Base-by-base conservation (phyloP, 768 basidiomycete genomes). In the Tylopilus cervinicoccineus region DNA sequence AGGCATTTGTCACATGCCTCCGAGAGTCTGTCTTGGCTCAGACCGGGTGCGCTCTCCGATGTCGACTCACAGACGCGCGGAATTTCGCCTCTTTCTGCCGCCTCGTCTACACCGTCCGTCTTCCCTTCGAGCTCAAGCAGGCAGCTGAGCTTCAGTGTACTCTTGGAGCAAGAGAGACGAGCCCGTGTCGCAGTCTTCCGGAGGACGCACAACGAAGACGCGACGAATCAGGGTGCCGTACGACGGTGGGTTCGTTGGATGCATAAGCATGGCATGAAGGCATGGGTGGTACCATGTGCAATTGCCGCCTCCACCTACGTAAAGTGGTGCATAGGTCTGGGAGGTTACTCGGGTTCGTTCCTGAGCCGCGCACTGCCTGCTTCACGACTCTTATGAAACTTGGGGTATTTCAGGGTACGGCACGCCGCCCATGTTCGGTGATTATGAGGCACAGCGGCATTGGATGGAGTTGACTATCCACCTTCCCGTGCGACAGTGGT, bases 381-480 rank as follows among this genome's bases (percentile, higher is more conserved):
- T 38, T 41, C 1, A 5, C 24, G 9, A 28, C 2, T 6, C 2
- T 17, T 7, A 36, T 19, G 12, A 44, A 34, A 42, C 28, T 1
- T 29, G 3, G 9, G 2, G 3, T 8, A 1, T 23, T n/a, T 6
- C 52, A 90, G 91, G 92, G 6, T 64, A 78, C 54, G 73, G 64
- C 26, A 79, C 80, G 3, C 87, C 92, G 0, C 91, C 90, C 0
- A 84, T 93, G 83, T 90, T 77, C 54, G 93, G 93, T 4, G 93
- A 95, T 68, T 95, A 89, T 57, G 93, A 95, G 64, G 93, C 93
- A 0, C 93, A 94, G 60, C 74, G 93, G 45, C 93, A 94, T 67
- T 95, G 93, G 93, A 90, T 95, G 88, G 93, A 94, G 58, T 63
- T 95, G 32, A 91, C 89, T 3, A 66, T 83, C 22, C 86, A 93